Evolutionary conservation across 345 rosid genomes (phyloP).

Genomic region (Barbarea vulgaris): DNA sequence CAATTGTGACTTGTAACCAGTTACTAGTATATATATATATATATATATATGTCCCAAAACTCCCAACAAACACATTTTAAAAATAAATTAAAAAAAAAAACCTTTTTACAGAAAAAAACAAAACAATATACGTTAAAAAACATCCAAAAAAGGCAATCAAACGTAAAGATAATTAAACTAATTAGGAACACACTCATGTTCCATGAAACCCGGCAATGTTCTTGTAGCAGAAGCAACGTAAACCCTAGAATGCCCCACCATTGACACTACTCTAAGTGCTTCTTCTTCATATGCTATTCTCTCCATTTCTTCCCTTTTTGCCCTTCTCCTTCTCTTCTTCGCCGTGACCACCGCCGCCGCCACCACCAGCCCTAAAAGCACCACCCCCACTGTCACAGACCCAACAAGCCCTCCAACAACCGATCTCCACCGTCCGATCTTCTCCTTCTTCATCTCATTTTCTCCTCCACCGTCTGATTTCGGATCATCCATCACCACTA

Average conservation of each 20-base stretch:
- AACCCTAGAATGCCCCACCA: constrained; percentile 88
- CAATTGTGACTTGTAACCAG: not conserved
- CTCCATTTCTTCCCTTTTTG: constrained; percentile 76
- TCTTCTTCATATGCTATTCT: constrained; percentile 94
- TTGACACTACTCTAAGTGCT: constrained; percentile 81
- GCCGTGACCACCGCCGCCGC: constrained; percentile 71
- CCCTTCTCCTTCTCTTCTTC: constrained; percentile 78
- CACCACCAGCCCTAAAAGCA: constrained; percentile 68
- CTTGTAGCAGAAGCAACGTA: constrained; percentile 70
- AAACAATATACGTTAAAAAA: not conserved
- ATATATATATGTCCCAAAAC: not conserved
- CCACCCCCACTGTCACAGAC: constrained; percentile 56
- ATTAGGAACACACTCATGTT: constrained; percentile 56
- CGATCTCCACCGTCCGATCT: constrained; percentile 73
- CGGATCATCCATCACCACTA: constrained; percentile 54
- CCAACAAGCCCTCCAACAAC: constrained; percentile 81
- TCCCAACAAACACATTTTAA: not conserved
- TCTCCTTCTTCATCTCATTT: constrained; percentile 36
- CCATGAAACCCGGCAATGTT: constrained; percentile 64
- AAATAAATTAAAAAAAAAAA: not conserved
- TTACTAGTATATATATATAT: too few relatives aligned
- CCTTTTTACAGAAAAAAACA: constrained; percentile 1
- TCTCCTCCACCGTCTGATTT: constrained; percentile 55
- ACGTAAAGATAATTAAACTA: constrained; percentile 17
- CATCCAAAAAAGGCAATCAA: not conserved